Evolutionary conservation across 2,329 filamentous ascomycete genomes (phyloP), one percentile per base, ranked within the genome.

Genomic region (Claviceps arundinis): DNA sequence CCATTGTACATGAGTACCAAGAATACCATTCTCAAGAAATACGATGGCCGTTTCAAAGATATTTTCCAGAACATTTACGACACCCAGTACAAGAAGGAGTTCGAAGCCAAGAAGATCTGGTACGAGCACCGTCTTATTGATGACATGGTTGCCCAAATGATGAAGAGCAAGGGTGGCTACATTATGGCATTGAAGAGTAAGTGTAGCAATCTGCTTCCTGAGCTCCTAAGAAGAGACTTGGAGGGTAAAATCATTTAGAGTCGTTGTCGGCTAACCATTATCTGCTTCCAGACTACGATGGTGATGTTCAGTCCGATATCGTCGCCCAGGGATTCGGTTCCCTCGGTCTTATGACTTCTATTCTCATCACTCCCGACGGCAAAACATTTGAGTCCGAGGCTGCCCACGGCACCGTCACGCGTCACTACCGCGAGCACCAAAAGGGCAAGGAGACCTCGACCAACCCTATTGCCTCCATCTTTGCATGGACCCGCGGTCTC

Each of bases 1-100:
- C 93, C 93, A n/a, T 77, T 98, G 64, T 98, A 97, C 78, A 94
- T 97, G 91, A 95, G 89, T 80, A 98, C 93, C 72, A 98, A 98
- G 85, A 97, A 97, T 80, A 98, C 93, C 61, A 98, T 98, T 63
- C 76, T 98, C 61, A 98, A 98, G 80, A 91, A 90, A 71, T 98
- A 98, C 73, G 93, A 98, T 67, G 93, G 93, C 50, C 82, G 87
- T 63, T 98, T 98, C 82, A 97, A 97, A 84, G 93, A 98, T 66
- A 94, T 97, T 70, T 98, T 98, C 82, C 87, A 98, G 79, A 87
- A 94, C 65, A 82, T 97, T 63, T 98, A 91, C 73, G 88, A 97
- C 57, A 79, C 77, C 54, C 74, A 84, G 62, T 98, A 97, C 78
- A 85, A 87, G 78, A 78, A 81, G 68, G 80, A 88, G 45, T 97